Evolutionary conservation across 345 rosid genomes (phyloP).

Genomic region (Lagerstroemia speciosa): DNA sequence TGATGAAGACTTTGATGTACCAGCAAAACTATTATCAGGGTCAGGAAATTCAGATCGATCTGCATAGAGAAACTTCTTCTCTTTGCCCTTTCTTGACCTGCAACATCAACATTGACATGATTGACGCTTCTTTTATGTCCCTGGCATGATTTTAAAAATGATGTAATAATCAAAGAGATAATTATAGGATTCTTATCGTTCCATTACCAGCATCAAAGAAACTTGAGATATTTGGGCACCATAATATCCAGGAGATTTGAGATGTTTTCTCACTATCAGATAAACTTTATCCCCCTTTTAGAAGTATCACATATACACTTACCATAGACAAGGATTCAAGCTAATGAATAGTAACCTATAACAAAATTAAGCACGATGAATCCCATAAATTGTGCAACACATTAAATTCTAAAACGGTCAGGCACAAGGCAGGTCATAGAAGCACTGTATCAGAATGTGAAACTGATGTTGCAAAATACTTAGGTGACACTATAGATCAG

Average conservation of each 20-base stretch:
- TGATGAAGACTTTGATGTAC: constrained; percentile 74
- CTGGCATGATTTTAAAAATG: background rate
- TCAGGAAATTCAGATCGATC: constrained; percentile 30
- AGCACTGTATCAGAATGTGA: background rate
- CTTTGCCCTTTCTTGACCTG: constrained; percentile 39
- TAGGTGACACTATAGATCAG: background rate
- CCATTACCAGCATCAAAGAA: background rate
- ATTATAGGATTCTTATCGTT: background rate
- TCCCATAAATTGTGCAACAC: background rate
- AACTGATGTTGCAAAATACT: background rate
- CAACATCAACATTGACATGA: background rate
- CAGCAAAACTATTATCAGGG: constrained; percentile 36
- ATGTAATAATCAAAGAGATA: background rate
- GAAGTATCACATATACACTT: background rate
- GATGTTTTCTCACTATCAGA: background rate
- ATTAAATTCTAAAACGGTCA: background rate
- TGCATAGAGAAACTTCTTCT: constrained; percentile 22
- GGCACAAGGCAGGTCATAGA: background rate
- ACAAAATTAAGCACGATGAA: background rate
- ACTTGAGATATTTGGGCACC: background rate
- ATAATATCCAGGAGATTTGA: background rate
- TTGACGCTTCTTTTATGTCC: background rate
- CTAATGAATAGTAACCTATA: background rate
- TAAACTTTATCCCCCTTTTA: background rate
- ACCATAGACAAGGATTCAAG: background rate